Evolutionary conservation across 768 basidiomycete species (phyloP).

Genomic region (Crepidotus variabilis): DNA sequence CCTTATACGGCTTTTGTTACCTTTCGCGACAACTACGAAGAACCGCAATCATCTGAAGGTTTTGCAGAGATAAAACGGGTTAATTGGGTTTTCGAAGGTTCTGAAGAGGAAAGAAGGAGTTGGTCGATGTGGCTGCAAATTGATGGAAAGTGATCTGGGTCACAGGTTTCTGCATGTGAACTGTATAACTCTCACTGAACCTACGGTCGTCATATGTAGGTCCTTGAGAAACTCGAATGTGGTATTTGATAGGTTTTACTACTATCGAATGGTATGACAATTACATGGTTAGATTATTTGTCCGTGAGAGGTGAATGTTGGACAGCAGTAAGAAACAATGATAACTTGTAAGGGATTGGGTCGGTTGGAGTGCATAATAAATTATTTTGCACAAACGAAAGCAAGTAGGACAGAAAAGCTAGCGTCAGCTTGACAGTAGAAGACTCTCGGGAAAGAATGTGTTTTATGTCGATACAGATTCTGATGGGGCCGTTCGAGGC

Average conservation of each 20-base stretch:
- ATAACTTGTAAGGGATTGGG: too few relatives aligned
- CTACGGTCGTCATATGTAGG: too few relatives aligned
- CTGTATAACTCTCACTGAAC: too few relatives aligned
- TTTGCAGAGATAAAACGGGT: conserved; percentile 73
- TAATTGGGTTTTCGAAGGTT: conserved; percentile 79
- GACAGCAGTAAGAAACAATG: background rate
- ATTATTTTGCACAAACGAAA: background rate
- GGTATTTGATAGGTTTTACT: too few relatives aligned
- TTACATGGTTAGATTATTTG: background rate
- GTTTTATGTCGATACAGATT: conserved; percentile 7
- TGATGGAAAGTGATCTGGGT: conserved; percentile 50
- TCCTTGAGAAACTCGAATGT: too few relatives aligned
- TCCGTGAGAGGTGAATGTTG: background rate
- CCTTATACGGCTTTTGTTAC: conserved; percentile 58
- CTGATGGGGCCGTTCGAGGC: conserved; percentile 5
- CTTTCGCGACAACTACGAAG: conserved; percentile 61
- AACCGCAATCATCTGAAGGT: conserved; percentile 66
- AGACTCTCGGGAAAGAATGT: background rate
- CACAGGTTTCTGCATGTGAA: too few relatives aligned
- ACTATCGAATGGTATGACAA: background rate
- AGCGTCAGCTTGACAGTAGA: background rate
- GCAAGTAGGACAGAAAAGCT: background rate
- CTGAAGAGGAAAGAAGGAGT: conserved; percentile 58
- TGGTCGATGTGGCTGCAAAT: conserved; percentile 91
- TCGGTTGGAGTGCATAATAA: background rate